Evolutionary conservation across 768 basidiomycete genomes (phyloP).

Genomic region (Solioccasus polychromus): DNA sequence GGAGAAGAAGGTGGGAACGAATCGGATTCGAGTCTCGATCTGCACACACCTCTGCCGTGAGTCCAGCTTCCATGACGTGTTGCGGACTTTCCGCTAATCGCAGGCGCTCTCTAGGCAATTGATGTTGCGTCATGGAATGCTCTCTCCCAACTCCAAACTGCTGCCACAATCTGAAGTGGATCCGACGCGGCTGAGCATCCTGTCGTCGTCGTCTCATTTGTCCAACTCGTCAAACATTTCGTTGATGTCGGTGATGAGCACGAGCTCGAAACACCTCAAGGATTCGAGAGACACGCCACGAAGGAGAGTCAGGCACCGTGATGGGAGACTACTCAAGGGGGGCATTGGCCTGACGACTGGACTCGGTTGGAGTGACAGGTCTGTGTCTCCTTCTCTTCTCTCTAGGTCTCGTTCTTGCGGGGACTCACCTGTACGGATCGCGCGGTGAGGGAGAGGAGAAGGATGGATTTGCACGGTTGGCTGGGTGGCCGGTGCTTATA

Average conservation of each 20-base stretch:
- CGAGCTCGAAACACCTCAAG: slow-evolving; percentile 35
- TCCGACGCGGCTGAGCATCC: slow-evolving; percentile 24
- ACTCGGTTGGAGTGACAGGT: slow-evolving; percentile 75
- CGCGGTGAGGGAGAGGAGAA: neutral
- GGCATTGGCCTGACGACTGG: slow-evolving; percentile 72
- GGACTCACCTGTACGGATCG: slow-evolving; percentile 1
- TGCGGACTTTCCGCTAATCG: neutral
- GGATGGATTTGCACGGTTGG: neutral
- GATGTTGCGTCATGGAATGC: slow-evolving; percentile 64
- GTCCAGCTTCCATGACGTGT: slow-evolving; percentile 27
- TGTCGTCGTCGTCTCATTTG: slow-evolving; percentile 22
- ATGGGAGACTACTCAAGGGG: slow-evolving; percentile 53
- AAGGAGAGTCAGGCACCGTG: slow-evolving; percentile 58
- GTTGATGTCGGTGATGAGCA: slow-evolving; percentile 21
- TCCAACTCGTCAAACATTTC: slow-evolving; percentile 28
- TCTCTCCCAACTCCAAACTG: slow-evolving; percentile 65
- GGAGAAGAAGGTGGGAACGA: slow-evolving; percentile 38
- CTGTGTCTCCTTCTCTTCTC: slow-evolving; percentile 15
- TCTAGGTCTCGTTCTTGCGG: neutral
- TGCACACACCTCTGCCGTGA: slow-evolving; percentile 69
- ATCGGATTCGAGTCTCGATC: slow-evolving; percentile 63
- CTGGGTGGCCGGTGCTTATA: slow-evolving; percentile 8
- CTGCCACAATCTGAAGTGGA: slow-evolving; percentile 34
- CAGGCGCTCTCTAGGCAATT: slow-evolving; percentile 42
- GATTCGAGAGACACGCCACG: slow-evolving; percentile 57